Base-by-base conservation (phyloP, 2,329 filamentous ascomycete species). In the Phaeoacremonium minimum region DNA sequence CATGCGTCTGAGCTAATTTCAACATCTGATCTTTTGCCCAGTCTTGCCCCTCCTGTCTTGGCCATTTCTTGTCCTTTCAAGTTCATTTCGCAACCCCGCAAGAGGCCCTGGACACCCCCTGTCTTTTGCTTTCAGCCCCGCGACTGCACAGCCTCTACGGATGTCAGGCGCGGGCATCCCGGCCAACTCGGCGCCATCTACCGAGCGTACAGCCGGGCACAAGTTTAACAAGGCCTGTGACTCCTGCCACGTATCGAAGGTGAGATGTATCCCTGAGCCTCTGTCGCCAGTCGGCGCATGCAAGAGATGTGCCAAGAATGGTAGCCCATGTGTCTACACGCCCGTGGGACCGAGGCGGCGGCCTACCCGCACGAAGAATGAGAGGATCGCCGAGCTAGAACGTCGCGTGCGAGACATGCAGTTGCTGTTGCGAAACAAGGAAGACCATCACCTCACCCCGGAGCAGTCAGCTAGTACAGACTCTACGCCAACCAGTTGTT, bases 171-270 rank as follows among this genome's bases (percentile, higher is more conserved):
- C 22, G n/a, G 22, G 9, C 22, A 26, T n/a, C 9, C 9, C 9
- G 9, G 9, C 22, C 22, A n/a, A 26, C 9, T 26, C 22, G 9
- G 22, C 9, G 22, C n/a, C 22, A 9, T 26, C 22, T n/a, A 26
- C 22, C 22, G 22, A n/a, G 9, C 9, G 22, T 9, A 9, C 37
- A 6, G 9, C 40, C 2, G 33, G 36, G 7, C 40, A 33, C 7
- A 33, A 35, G n/a, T 36, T 36, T 37, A 42, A 42, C 33, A 42
- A 40, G 30, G 40, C 40, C 14, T 42, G 40, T 16, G 40, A 42
- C 26, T 32, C 40, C 5, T 42, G 40, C 18, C 40, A 42, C 17
- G 32, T 40, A 22, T 42, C 40, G 15, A 42, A 42, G 28, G 38
- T 38, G 7, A 38, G 37, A 16, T 42, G 40, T 16, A 22, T 40